phyloP scores from a whole-genome alignment of 371 early-diverging fungal genomes.

The Apophysomyces sp. region DNA sequence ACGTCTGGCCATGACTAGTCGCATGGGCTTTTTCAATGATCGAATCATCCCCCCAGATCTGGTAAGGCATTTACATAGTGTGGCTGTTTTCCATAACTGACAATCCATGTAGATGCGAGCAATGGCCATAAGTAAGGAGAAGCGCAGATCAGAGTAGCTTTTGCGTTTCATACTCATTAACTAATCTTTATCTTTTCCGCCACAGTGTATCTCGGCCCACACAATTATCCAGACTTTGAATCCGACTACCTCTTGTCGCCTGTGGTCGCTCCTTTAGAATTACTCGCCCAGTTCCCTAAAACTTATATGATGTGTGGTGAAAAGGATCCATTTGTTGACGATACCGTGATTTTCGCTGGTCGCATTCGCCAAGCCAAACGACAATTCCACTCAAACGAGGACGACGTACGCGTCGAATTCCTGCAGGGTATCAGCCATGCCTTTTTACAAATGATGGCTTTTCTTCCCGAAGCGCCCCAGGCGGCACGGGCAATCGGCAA shows the following conservation, averaged over 20 bases:
- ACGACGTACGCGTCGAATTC: constrained; percentile 60
- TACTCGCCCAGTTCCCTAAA: constrained; percentile 89
- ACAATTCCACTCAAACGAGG: constrained; percentile 21
- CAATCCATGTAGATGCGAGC: constrained; percentile 68
- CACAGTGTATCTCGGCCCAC: constrained; percentile 82
- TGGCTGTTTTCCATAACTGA: not conserved
- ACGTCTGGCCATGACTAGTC: constrained; percentile 80
- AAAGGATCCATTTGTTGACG: constrained; percentile 95
- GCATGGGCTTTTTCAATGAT: constrained; percentile 87
- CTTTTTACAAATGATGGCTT: constrained; percentile 83
- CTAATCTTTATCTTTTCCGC: not conserved
- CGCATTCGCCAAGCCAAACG: constrained; percentile 80
- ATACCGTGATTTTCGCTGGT: constrained; percentile 90
- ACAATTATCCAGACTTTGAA: constrained; percentile 75
- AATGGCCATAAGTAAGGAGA: constrained; percentile 77
- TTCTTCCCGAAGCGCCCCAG: constrained; percentile 84
- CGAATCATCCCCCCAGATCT: constrained; percentile 78
- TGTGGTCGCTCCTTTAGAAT: constrained; percentile 82
- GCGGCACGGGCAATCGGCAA: constrained; percentile 64
- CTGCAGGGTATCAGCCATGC: constrained; percentile 93
- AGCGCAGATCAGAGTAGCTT: not conserved
- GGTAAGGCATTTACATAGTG: constrained; percentile 34
- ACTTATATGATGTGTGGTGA: constrained; percentile 93
- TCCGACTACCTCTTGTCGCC: constrained; percentile 87
- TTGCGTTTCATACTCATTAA: not conserved